These are phyloP conservation scores for Diddensiella santjacobensis DNA, from an alignment of 805 yeast genomes.

Conservation along the genomic window DNA sequence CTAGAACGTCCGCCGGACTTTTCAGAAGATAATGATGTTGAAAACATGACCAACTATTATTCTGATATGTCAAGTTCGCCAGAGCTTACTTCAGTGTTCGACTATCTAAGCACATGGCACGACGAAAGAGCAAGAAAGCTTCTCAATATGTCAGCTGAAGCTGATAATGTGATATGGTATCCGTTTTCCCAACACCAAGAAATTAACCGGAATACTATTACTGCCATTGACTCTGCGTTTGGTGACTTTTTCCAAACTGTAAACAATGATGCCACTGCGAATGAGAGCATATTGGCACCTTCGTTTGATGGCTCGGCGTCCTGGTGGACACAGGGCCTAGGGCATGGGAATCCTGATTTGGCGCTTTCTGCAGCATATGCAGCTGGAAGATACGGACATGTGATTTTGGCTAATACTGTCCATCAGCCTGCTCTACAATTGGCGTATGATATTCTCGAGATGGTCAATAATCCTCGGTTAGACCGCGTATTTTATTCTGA, in stretches of 20 bases:
- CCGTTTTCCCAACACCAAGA: constrained; percentile 27
- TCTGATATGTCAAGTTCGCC: background rate
- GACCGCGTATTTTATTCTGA: constrained; percentile 26
- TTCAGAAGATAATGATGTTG: constrained; percentile 10
- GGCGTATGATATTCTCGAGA: constrained; percentile 19
- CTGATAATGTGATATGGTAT: constrained; percentile 23
- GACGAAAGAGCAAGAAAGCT: constrained; percentile 10
- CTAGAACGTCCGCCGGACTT: constrained; percentile 17
- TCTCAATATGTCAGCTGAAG: constrained; percentile 15
- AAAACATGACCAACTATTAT: constrained; percentile 19
- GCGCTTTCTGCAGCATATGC: constrained; percentile 27
- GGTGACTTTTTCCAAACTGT: constrained; percentile 22
- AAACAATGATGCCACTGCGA: background rate
- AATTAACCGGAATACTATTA: constrained; percentile 19
- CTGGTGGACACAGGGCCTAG: constrained; percentile 31
- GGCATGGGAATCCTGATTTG: constrained; percentile 25
- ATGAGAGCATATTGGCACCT: constrained; percentile 11
- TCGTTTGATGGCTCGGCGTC: constrained; percentile 28
- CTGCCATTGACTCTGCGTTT: constrained; percentile 27
- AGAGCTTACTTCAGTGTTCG: constrained; percentile 5
- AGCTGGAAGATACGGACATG: constrained; percentile 29
- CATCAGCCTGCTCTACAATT: constrained; percentile 27
- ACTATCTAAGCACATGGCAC: constrained; percentile 11
- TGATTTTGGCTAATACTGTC: constrained; percentile 25
- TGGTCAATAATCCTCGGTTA: constrained; percentile 19